These are phyloP conservation scores for Carex arenaria DNA, from an alignment of 202 grass and related monocot genomes.

Conservation along the genomic window DNA sequence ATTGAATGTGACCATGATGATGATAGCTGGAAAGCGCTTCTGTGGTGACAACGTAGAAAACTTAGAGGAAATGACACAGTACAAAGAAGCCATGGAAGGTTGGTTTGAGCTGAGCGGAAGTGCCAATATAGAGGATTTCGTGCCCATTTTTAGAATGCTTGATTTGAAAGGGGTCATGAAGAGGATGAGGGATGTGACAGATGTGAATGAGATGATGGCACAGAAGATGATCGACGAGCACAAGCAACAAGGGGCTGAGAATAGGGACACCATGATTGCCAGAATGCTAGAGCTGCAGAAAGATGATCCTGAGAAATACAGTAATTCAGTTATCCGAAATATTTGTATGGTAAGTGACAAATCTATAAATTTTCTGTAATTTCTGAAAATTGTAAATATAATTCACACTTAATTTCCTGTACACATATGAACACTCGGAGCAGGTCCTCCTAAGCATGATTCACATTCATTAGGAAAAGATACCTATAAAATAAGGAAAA, in stretches of 20 bases:
- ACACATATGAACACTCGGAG: too few species aligned
- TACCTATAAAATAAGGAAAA: background rate
- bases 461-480: background rate
- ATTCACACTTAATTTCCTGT: too few species aligned
- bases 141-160: constrained; percentile 34
- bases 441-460: too few species aligned
- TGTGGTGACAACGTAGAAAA: constrained; percentile 7
- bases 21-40: constrained; percentile 19
- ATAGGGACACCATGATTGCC: constrained; percentile 20
- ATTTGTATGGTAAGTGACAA: constrained; percentile 39
- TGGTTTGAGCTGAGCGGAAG: constrained; percentile 27
- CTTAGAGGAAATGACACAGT: constrained; percentile 24
- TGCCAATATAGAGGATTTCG: constrained; percentile 41
- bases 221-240: constrained; percentile 23
- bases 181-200: background rate
- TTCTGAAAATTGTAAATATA: background rate
- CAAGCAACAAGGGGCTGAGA: background rate
- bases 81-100: constrained; percentile 34
- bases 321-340: constrained; percentile 43
- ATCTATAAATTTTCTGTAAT: background rate
- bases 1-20: constrained; percentile 41
- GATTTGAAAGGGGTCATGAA: constrained; percentile 37
- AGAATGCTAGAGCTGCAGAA: constrained; percentile 39
- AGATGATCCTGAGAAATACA: constrained; percentile 45
- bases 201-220: constrained; percentile 26